phyloP scores from a whole-genome alignment of 306 rosid genomes.

The Oxytropis ochrocephala region DNA sequence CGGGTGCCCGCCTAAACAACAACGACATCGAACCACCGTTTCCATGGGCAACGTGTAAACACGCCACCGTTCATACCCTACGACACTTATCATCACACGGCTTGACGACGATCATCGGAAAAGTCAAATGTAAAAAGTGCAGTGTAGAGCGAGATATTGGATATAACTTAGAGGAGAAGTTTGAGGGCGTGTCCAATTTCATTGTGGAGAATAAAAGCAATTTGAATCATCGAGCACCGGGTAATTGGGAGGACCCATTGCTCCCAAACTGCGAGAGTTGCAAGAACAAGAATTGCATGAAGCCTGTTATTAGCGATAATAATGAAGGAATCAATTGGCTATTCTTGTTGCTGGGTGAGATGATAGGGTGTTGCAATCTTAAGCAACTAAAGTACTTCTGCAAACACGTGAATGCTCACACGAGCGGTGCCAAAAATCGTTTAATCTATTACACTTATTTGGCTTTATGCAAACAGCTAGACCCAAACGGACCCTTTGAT shows the following conservation, averaged over 20 bases:
- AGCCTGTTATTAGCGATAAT: conserved; percentile 13
- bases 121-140: too few relatives aligned
- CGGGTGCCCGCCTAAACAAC: too few relatives aligned
- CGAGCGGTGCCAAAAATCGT: conserved; percentile 45
- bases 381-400: conserved; percentile 43
- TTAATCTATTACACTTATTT: conserved; percentile 37
- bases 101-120: too few relatives aligned
- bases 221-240: background rate
- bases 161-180: background rate
- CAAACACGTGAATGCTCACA: conserved; percentile 32
- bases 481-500: conserved; percentile 11
- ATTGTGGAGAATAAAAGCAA: background rate
- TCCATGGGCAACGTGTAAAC: too few relatives aligned
- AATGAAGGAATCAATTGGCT: conserved; percentile 43
- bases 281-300: background rate
- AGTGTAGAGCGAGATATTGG: too few relatives aligned
- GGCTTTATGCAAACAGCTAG: conserved; percentile 42
- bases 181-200: background rate
- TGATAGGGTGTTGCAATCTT: conserved; percentile 36
- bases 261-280: background rate
- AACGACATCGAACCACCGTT: too few relatives aligned
- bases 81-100: too few relatives aligned
- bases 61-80: too few relatives aligned
- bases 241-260: background rate
- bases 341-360: conserved; percentile 46